Conservation (phyloP, 2,329 filamentous ascomycete genomes). For the Bipolaris cookei region DNA sequence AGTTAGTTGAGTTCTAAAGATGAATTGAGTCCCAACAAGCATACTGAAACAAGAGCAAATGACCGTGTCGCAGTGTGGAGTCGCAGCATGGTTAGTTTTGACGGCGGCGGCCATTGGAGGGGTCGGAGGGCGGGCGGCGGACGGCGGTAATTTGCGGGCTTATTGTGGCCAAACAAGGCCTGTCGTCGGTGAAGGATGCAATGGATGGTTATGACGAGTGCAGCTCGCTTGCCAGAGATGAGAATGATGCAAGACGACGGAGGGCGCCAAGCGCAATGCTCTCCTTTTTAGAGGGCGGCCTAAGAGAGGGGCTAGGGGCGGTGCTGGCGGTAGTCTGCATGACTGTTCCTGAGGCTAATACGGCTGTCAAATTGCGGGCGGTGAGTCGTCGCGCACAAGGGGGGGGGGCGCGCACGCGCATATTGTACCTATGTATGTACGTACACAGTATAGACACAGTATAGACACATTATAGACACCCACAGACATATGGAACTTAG, state of each 20-base stretch:
- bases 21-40: not conserved
- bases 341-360: conserved; percentile 9
- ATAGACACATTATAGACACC: no score
- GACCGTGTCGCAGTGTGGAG: conserved; percentile 4
- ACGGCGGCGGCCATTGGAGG: not conserved
- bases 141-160: conserved; percentile 14
- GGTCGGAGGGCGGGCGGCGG: not conserved
- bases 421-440: not conserved
- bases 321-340: not conserved
- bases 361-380: not conserved
- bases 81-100: not conserved
- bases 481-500: no score
- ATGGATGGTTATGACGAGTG: not conserved
- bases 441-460: no score
- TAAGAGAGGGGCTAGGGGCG: not conserved
- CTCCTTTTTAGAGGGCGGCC: conserved; percentile 1
- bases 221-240: conserved; percentile 2
- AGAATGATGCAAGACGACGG: conserved; percentile 1
- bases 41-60: conserved; percentile 6
- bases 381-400: not conserved
- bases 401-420: not conserved
- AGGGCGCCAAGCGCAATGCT: not conserved
- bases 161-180: not conserved
- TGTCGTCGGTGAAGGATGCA: not conserved
- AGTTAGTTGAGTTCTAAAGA: not conserved